Conservation (phyloP, 805 yeast species). For the Wickerhamiella kazuoi region DNA sequence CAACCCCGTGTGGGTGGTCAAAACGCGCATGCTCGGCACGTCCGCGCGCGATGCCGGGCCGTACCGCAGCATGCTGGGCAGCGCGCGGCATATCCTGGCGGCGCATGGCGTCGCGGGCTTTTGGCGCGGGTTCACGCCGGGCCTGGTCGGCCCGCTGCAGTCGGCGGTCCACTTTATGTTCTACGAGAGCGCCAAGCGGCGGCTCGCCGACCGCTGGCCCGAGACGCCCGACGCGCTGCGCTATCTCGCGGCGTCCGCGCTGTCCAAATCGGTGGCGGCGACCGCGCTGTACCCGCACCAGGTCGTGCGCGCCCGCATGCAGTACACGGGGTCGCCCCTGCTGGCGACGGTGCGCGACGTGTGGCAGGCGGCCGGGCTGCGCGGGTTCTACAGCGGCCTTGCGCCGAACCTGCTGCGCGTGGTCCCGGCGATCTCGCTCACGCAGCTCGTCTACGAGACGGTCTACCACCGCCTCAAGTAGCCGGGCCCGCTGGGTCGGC, state of each 20-base stretch:
- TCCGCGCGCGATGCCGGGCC: slow-evolving; percentile 24
- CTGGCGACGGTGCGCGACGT: slow-evolving; percentile 25
- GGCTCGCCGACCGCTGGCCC: slow-evolving; percentile 5
- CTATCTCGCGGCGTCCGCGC: slow-evolving; percentile 47
- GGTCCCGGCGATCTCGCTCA: slow-evolving; percentile 82
- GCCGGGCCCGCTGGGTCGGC: no score
- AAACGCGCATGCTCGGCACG: slow-evolving; percentile 66
- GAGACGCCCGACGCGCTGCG: slow-evolving; percentile 31
- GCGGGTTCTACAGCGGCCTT: slow-evolving; percentile 72
- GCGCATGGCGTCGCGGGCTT: slow-evolving; percentile 45
- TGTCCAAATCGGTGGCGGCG: slow-evolving; percentile 53
- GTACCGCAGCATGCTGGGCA: slow-evolving; percentile 41
- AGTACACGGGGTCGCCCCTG: slow-evolving; percentile 23
- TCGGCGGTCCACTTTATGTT: slow-evolving; percentile 77
- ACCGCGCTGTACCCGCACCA: slow-evolving; percentile 67
- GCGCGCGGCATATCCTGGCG: slow-evolving; percentile 29
- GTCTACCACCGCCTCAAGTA: neutral
- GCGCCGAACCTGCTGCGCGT: slow-evolving; percentile 64
- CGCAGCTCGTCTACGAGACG: slow-evolving; percentile 66
- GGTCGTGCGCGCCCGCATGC: slow-evolving; percentile 60
- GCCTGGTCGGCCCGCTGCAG: slow-evolving; percentile 69
- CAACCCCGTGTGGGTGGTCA: slow-evolving; percentile 90
- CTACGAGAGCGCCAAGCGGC: slow-evolving; percentile 57
- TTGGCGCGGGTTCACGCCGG: slow-evolving; percentile 59
- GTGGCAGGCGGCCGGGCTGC: slow-evolving; percentile 33